phyloP scores from a whole-genome alignment of 1,284 basidiomycete genomes.

The Exobasidium rhododendri region DNA sequence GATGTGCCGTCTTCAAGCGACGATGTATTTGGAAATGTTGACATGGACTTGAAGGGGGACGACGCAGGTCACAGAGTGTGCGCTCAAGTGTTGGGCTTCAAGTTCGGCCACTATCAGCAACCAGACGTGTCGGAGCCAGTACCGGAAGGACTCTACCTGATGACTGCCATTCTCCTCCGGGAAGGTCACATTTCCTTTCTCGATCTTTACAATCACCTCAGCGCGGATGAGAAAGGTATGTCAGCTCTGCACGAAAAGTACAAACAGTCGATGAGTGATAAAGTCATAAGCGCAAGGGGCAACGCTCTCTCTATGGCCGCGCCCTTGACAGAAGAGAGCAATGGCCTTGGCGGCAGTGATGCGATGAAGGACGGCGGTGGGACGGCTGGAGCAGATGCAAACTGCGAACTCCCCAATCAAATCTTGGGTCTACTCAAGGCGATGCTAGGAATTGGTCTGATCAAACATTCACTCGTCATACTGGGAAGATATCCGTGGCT shows the following conservation, averaged over 20 bases:
- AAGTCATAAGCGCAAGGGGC: conserved; percentile 63
- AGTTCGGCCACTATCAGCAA: conserved; percentile 79
- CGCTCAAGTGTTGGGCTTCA: conserved; percentile 91
- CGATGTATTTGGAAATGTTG: conserved; percentile 17
- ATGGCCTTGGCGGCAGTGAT: conserved; percentile 22
- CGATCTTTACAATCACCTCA: conserved; percentile 80
- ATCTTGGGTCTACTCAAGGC: conserved; percentile 75
- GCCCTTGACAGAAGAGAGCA: conserved; percentile 63
- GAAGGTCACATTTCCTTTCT: conserved; percentile 79
- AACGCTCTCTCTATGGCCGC: conserved; percentile 82
- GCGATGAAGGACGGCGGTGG: conserved; percentile 19
- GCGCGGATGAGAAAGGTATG: conserved; percentile 46
- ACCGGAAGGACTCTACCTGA: conserved; percentile 73
- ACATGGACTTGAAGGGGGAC: conserved; percentile 10
- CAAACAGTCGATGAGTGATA: conserved; percentile 64
- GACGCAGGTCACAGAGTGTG: conserved; percentile 62
- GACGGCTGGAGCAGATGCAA: conserved; percentile 56
- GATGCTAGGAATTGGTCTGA: conserved; percentile 79
- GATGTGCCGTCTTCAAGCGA: conserved; percentile 1
- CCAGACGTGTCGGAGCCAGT: conserved; percentile 57
- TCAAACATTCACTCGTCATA: conserved; percentile 73
- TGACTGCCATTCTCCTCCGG: conserved; percentile 81
- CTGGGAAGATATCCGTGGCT: conserved; percentile 82
- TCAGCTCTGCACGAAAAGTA: conserved; percentile 66
- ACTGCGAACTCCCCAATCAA: conserved; percentile 66